Evolutionary conservation across 169 alveolate genomes (phyloP).

Genomic region (Eimeria tenella): DNA sequence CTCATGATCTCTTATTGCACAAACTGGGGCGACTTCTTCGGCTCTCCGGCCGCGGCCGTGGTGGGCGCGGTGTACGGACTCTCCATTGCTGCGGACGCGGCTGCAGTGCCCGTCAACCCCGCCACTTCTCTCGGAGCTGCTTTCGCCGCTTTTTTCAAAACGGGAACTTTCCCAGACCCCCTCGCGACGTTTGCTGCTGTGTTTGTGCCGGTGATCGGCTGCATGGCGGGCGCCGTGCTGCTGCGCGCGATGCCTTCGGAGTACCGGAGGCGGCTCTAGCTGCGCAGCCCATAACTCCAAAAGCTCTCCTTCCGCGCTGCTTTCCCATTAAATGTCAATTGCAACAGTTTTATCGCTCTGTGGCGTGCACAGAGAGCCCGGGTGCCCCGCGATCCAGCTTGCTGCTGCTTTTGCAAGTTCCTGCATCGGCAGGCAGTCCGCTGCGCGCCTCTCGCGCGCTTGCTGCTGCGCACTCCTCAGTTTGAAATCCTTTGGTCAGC

Average conservation of each 20-base stretch:
- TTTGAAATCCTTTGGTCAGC: too few relatives aligned
- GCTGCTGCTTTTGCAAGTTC: too few relatives aligned
- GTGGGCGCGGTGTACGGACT: conserved; percentile 32
- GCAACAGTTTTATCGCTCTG: not conserved
- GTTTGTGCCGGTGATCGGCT: not conserved
- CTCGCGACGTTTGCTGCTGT: not conserved
- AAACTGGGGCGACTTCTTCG: conserved; percentile 9
- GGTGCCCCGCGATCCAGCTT: too few relatives aligned
- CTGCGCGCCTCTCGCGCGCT: too few relatives aligned
- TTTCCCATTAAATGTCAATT: not conserved
- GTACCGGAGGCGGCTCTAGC: not conserved
- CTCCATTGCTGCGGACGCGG: not conserved
- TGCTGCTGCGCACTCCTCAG: too few relatives aligned
- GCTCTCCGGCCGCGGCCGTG: conserved; percentile 12
- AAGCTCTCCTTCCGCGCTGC: not conserved
- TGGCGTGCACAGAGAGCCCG: too few relatives aligned
- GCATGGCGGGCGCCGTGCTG: not conserved
- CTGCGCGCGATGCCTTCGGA: conserved; percentile 3
- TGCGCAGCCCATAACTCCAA: too few relatives aligned
- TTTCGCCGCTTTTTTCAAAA: not conserved
- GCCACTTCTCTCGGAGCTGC: not conserved
- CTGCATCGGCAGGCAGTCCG: too few relatives aligned
- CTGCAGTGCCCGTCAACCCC: not conserved
- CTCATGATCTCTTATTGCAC: conserved; percentile 12
- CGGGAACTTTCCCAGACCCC: not conserved